phyloP scores from a whole-genome alignment of 2,329 filamentous ascomycete genomes.

The Alternaria triticimaculans region DNA sequence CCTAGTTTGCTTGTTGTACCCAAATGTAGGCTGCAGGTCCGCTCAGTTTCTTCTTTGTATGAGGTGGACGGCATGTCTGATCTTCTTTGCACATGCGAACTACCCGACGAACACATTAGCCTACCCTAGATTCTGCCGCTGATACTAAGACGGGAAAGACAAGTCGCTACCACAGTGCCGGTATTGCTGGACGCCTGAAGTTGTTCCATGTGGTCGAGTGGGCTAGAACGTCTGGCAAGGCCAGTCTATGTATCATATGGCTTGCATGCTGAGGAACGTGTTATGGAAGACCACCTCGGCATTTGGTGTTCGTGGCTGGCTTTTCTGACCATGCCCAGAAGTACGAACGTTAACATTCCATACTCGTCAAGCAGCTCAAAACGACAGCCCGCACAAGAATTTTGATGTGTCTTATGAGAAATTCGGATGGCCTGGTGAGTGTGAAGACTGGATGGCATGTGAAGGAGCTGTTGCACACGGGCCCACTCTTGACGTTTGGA shows the following conservation, averaged over 20 bases:
- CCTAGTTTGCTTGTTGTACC: background rate
- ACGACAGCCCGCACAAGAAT: background rate
- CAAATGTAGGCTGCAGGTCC: background rate
- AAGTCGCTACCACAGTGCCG: background rate
- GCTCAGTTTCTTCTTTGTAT: background rate
- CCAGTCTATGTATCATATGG: background rate
- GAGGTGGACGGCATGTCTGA: background rate
- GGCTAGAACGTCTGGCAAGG: background rate
- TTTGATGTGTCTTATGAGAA: background rate
- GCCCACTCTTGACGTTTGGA: background rate
- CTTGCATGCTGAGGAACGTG: background rate
- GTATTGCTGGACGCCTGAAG: background rate
- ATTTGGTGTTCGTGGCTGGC: background rate
- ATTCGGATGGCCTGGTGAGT: background rate
- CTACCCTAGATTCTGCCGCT: background rate
- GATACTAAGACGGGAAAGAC: background rate
- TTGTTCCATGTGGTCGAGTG: background rate
- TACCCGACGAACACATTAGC: background rate
- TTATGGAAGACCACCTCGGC: background rate
- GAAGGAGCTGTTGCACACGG: constrained; percentile 3
- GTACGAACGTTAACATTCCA: background rate
- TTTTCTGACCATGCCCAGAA: background rate
- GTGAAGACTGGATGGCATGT: background rate
- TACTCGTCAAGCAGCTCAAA: background rate
- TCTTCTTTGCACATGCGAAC: background rate